Evolutionary conservation across 148 eudicot species (phyloP), one percentile per base, ranked within the genome.

Genomic region (Rhododendron mucronatum): DNA sequence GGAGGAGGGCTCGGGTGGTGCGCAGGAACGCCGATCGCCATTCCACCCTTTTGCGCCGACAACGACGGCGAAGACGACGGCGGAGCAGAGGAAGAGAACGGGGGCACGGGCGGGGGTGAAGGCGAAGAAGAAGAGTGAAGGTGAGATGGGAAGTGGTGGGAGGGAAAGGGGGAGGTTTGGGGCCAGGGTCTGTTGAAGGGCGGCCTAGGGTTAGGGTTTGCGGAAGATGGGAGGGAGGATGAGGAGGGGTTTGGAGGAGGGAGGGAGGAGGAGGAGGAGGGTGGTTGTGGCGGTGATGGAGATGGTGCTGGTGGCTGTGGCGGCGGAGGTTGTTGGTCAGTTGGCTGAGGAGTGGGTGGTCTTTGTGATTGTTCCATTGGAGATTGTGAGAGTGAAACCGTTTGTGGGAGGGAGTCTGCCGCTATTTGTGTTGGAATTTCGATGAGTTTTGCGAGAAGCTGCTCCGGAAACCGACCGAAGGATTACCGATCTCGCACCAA

Each of bases 21-120:
- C 7, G 98, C 96, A 26, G 98, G 98, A 8, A 92, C 92, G 0
- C 97, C 98, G 35, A 93, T 90, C 28, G 95, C 97, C 86, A 94
- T 93, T 18, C 94, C 94, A 41, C 92, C 95, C 30, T 93, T 83
- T 20, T 73, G 91, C 3, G 81, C 39, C 61, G 61, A 18, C 61
- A 90, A 88, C 7, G 90, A 65, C 18, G 80, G 28, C 30, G 80
- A 18, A 2, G 75, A 18, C 3, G 86, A 73, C 2, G 76, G 39
- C 1, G 83, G 73, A 44, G 65, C 57, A 37, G 87, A 45, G 33
- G 87, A 78, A 18, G 87, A 78, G 48, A 85, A 85, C 16, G 89
- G 83, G 44, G 89, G 85, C 48, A 85, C 90, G 23, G 87, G 57
- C 71, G 86, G 75, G 39, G 88, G 13, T 2, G 88, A 48, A 2